phyloP scores from a whole-genome alignment of 2,329 filamentous ascomycete species.

The Falciphora oryzae region DNA sequence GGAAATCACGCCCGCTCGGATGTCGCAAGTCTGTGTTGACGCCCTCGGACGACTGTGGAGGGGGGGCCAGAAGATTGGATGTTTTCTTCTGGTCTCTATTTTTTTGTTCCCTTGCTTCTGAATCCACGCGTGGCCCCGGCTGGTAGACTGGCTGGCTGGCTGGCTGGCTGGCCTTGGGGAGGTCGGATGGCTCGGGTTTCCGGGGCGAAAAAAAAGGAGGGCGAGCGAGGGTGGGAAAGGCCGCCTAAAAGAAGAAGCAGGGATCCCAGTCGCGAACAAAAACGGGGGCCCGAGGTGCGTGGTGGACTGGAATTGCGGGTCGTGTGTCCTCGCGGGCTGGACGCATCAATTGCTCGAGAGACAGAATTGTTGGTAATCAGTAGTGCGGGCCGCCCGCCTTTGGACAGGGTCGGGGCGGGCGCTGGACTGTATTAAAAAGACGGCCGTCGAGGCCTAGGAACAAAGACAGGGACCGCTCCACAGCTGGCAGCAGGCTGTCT shows the following conservation, averaged over 20 bases:
- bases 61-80: slow-evolving; percentile 12
- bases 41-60: slow-evolving; percentile 2
- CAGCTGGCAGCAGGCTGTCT: too few relatives aligned
- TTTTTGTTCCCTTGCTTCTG: neutral
- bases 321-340: neutral
- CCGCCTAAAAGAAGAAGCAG: slow-evolving; percentile 5
- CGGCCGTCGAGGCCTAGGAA: too few relatives aligned
- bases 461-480: too few relatives aligned
- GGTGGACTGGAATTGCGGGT: slow-evolving; percentile 10
- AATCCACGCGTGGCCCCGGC: neutral
- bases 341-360: neutral
- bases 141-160: slow-evolving; percentile 6
- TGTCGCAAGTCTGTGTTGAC: slow-evolving; percentile 1
- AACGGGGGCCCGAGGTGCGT: slow-evolving; percentile 5
- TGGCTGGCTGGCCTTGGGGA: slow-evolving; percentile 5
- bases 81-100: slow-evolving; percentile 2
- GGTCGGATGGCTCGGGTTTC: slow-evolving; percentile 9
- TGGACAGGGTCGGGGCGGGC: neutral
- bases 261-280: slow-evolving; percentile 6
- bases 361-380: slow-evolving; percentile 10
- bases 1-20: neutral
- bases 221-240: slow-evolving; percentile 8
- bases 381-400: neutral
- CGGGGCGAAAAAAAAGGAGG: slow-evolving; percentile 6
- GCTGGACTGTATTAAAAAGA: neutral